These are phyloP conservation scores for Talinum fruticosum DNA, from an alignment of 148 eudicot species.

Conservation along the genomic window DNA sequence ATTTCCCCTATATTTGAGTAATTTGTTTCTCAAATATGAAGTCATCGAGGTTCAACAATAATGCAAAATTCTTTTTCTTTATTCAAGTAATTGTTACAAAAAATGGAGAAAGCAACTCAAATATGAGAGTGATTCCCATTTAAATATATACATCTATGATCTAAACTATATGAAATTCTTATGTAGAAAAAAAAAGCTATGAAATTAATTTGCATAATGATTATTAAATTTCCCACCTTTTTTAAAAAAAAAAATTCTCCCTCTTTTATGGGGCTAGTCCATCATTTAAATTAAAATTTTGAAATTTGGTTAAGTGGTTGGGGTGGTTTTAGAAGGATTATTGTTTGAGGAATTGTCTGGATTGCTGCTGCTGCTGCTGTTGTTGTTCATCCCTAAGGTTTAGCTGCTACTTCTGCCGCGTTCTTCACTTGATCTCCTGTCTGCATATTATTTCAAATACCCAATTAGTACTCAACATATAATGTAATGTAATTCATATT, in stretches of 20 bases:
- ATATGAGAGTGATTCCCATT: too few species aligned
- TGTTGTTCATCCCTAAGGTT: slow-evolving; percentile 41
- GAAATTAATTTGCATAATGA: too few species aligned
- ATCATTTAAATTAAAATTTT: not conserved
- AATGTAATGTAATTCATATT: too few species aligned
- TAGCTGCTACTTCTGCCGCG: slow-evolving; percentile 72
- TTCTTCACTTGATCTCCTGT: slow-evolving; percentile 59
- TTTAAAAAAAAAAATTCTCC: too few species aligned
- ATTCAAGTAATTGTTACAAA: not conserved
- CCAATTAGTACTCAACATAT: not conserved
- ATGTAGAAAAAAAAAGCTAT: too few species aligned
- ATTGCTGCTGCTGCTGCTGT: slow-evolving; percentile 2
- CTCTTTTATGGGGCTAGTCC: not conserved
- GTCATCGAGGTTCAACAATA: not conserved
- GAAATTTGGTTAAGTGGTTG: too few species aligned
- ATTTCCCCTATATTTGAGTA: too few species aligned
- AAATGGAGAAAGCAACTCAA: not conserved
- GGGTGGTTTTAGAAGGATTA: not conserved
- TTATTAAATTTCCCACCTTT: too few species aligned
- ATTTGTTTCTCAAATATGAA: not conserved
- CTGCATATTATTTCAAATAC: slow-evolving; percentile 21
- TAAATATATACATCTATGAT: too few species aligned
- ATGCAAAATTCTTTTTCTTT: not conserved
- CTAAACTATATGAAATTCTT: not conserved
- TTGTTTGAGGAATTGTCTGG: not conserved